These are phyloP conservation scores for Staphylotrichum tortipilum DNA, from an alignment of 495 filamentous ascomycete genomes.

Conservation along the genomic window DNA sequence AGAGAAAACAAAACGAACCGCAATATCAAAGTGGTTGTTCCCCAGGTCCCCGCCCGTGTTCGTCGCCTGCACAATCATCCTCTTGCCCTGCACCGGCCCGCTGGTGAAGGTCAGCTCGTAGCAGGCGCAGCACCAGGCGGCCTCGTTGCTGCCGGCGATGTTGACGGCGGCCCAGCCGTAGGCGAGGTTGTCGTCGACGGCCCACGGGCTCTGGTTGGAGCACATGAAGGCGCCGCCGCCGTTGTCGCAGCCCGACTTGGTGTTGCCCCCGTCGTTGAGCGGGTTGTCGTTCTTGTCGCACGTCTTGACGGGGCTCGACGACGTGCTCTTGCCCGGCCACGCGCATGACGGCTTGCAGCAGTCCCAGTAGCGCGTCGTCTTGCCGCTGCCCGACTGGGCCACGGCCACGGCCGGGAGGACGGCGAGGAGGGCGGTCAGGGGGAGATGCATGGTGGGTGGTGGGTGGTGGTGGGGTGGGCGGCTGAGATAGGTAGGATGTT, in stretches of 20 bases:
- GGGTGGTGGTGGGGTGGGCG: background rate
- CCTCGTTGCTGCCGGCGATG: slow-evolving; percentile 44
- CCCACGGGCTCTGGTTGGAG: slow-evolving; percentile 55
- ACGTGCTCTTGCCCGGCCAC: slow-evolving; percentile 49
- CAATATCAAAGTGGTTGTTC: slow-evolving; percentile 54
- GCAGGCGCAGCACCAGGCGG: slow-evolving; percentile 57
- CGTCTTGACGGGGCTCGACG: slow-evolving; percentile 37
- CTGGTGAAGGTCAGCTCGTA: slow-evolving; percentile 60
- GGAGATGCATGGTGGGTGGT: slow-evolving; percentile 19
- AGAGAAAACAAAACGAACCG: slow-evolving; percentile 26
- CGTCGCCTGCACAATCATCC: slow-evolving; percentile 60
- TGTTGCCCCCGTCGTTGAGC: slow-evolving; percentile 39
- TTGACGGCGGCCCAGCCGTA: slow-evolving; percentile 60
- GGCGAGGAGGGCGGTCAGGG: slow-evolving; percentile 15
- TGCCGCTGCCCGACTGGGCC: slow-evolving; percentile 36
- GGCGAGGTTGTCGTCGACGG: slow-evolving; percentile 44
- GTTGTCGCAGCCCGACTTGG: slow-evolving; percentile 39
- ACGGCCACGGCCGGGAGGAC: slow-evolving; percentile 15
- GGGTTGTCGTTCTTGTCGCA: slow-evolving; percentile 52
- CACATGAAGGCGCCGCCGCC: slow-evolving; percentile 56
- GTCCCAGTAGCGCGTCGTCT: slow-evolving; percentile 62
- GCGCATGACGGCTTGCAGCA: slow-evolving; percentile 62
- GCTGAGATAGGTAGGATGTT: no score
- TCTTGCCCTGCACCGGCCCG: slow-evolving; percentile 47
- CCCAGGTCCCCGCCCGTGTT: slow-evolving; percentile 56